Percentiles rank a stretch among this genome's conserved stretches.
These are phyloP conservation scores for Kappamyces sp. DNA, from an alignment of 192 early-diverging fungal genomes.

Conservation along the genomic window DNA sequence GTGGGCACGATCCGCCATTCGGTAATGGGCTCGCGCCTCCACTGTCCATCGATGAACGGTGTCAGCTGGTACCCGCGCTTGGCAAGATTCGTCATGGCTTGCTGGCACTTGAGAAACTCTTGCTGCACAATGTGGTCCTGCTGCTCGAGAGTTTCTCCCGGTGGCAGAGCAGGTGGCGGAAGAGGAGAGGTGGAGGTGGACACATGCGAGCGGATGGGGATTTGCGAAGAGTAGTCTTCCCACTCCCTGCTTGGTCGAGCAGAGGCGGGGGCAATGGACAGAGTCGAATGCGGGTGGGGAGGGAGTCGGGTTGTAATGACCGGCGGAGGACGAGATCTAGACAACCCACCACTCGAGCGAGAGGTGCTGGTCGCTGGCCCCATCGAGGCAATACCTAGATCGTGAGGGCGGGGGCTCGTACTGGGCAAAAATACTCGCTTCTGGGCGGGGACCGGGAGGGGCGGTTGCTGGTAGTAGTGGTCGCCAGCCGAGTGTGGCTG, in stretches of 20 bases:
- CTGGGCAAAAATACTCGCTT: too few relatives aligned
- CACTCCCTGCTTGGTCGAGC: background rate
- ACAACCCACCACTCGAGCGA: too few relatives aligned
- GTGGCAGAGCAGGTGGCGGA: background rate
- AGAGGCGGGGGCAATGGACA: slow-evolving; percentile 3
- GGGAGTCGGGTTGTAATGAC: background rate
- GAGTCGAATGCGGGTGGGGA: background rate
- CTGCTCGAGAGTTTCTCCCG: background rate
- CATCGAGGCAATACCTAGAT: too few relatives aligned
- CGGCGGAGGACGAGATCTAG: too few relatives aligned
- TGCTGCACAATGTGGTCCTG: slow-evolving; percentile 3
- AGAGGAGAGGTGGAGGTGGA: too few relatives aligned
- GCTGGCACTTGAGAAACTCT: slow-evolving; percentile 11
- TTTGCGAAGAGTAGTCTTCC: too few relatives aligned
- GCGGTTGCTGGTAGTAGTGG: too few relatives aligned
- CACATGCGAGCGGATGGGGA: too few relatives aligned
- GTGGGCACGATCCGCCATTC: slow-evolving; percentile 14
- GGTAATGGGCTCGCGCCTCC: slow-evolving; percentile 2
- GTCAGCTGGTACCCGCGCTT: slow-evolving; percentile 11
- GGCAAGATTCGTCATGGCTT: background rate
- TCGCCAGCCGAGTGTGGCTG: too few relatives aligned
- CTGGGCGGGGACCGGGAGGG: too few relatives aligned
- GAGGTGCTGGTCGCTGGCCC: too few relatives aligned
- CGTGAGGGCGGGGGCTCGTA: too few relatives aligned
- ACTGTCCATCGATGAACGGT: slow-evolving; percentile 10